Evolutionary conservation across 164 flowering plant genomes (phyloP).

Genomic region (Macadamia tetraphylla): DNA sequence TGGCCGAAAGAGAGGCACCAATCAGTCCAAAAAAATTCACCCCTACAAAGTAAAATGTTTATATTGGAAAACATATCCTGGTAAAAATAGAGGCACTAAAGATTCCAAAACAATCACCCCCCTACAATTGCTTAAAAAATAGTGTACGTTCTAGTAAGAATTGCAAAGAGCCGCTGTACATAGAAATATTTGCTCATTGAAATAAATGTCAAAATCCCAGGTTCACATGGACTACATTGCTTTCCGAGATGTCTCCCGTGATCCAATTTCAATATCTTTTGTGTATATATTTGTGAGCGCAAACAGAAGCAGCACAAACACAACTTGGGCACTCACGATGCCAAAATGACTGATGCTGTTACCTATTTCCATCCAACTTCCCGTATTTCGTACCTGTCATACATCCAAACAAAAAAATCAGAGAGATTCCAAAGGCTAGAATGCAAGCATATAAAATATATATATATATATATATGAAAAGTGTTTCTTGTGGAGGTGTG

Average conservation of each 20-base stretch:
- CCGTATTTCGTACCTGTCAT: conserved; percentile 73
- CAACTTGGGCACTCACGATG: conserved; percentile 94
- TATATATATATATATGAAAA: too few species aligned
- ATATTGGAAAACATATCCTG: too few species aligned
- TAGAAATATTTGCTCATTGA: too few species aligned
- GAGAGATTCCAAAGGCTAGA: background rate
- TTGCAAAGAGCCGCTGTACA: too few species aligned
- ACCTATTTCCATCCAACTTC: conserved; percentile 99
- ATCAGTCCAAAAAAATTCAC: too few species aligned
- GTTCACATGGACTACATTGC: conserved; percentile 26
- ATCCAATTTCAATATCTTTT: conserved; percentile 51
- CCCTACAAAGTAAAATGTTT: too few species aligned
- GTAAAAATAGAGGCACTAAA: too few species aligned
- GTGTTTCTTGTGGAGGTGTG: too few species aligned
- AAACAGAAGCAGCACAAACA: conserved; percentile 81
- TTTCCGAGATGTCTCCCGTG: conserved; percentile 41
- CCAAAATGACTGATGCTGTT: conserved; percentile 99
- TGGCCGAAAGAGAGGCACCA: too few species aligned
- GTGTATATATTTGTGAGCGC: conserved; percentile 90
- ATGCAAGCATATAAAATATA: background rate
- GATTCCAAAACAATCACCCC: too few species aligned
- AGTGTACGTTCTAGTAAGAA: too few species aligned
- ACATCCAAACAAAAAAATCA: conserved; percentile 5
- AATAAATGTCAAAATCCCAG: background rate
- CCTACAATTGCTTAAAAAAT: too few species aligned